Evolutionary conservation across 2,329 filamentous ascomycete genomes (phyloP), one percentile per base, ranked within the genome.

Genomic region (Chaetothyriales sp.): DNA sequence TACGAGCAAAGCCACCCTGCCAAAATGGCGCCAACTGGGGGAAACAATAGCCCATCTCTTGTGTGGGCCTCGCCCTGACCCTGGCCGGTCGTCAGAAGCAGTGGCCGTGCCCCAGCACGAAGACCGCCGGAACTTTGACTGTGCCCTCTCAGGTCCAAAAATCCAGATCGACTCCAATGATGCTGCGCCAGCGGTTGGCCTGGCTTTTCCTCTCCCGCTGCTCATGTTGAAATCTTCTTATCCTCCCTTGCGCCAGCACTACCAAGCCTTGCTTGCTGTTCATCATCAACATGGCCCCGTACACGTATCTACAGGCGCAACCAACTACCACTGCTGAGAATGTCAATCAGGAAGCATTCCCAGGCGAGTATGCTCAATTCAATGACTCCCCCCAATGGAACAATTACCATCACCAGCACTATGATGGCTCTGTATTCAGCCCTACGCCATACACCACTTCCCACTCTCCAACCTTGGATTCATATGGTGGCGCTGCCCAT

Each of bases 401-500:
- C 32, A 32, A 32, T 10, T 15, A 39, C 32, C 9, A 15, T 15
- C 32, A 39, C 9, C 32, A 15, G 9, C 32, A 15, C 4, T 39
- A 39, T 39, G 12, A 39, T 25, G 22, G 22, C 6, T 25, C 3
- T 15, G 32, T 1, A 39, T 39, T 39, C 32, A 15, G 15, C 32
- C 32, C 10, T 15, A 15, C 32, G 10, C 32, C 12, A 39, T 39
- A 44, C 26, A 22, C 49, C 4, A 39, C 36, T 39, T 19, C 45
- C 18, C 10, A 25, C 26, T 48, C 26, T 46, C 49, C 20, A 15
- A 32, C 18, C 19, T 50, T 32, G 25, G 44, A 44, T 32, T 28
- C 53, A 18, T 55, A 55, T 44, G 50, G 54, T 32, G 46, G 42
- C n/a, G n/a, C 32, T 26, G 53, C 50, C 10, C 53, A 58, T 26